Conservation (phyloP, 78 protist genomes). For the Dictyostelium firmibasis region DNA sequence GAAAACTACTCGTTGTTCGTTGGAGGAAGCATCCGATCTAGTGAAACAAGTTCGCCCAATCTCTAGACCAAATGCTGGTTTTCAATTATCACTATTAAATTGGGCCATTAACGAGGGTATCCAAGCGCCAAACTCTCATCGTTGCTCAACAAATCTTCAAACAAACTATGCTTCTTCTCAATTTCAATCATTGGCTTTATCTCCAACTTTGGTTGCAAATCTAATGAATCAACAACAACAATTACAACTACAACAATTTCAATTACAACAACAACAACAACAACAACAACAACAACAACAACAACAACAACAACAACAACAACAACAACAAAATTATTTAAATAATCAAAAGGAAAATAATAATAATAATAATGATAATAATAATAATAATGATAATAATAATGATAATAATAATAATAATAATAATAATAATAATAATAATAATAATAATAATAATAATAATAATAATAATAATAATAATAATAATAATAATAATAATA, state of each 20-base stretch:
- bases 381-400: neutral
- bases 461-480: neutral
- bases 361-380: neutral
- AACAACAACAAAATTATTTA: neutral
- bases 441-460: conserved; percentile 2
- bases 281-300: neutral
- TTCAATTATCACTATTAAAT: conserved; percentile 22
- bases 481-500: neutral
- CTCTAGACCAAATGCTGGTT: conserved; percentile 56
- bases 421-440: neutral
- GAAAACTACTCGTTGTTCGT: conserved; percentile 16
- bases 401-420: neutral
- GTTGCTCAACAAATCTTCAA: neutral
- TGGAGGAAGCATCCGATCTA: conserved; percentile 16
- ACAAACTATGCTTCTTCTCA: neutral
- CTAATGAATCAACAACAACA: neutral
- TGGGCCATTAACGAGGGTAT: conserved; percentile 67
- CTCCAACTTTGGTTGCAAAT: neutral
- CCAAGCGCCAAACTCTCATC: conserved; percentile 44
- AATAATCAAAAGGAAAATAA: neutral
- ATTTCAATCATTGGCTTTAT: neutral
- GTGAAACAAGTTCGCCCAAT: conserved; percentile 32
- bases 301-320: neutral
- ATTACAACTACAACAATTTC: neutral
- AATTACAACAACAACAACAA: neutral